A percentile compares a stretch with the other conserved stretches of the same genome.
Conservation (phyloP, 2,329 filamentous ascomycete species). For the Aspergillus aculeatinus region DNA sequence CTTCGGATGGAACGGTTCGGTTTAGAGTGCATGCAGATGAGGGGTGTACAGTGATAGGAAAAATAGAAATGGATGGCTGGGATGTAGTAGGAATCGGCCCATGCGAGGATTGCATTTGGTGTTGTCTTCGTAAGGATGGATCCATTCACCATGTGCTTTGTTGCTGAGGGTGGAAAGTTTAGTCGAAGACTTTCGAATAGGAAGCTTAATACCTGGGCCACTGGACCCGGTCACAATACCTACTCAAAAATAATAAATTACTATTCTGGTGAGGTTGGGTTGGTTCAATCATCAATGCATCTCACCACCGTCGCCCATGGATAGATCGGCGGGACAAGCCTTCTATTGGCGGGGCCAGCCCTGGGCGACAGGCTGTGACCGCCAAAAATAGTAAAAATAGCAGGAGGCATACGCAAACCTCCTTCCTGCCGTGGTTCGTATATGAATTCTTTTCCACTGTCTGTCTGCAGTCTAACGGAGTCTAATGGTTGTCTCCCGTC, state of each 20-base stretch:
- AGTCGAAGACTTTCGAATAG: neutral
- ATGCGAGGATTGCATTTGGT: neutral
- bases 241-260: neutral
- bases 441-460: neutral
- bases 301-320: neutral
- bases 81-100: neutral
- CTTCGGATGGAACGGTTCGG: neutral
- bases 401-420: conserved; percentile 17
- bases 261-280: neutral
- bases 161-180: neutral
- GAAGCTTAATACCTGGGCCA: neutral
- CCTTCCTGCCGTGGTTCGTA: conserved; percentile 1
- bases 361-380: neutral
- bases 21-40: neutral
- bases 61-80: neutral
- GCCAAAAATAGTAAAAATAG: conserved; percentile 16
- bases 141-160: neutral
- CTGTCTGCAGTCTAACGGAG: too few relatives aligned
- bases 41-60: neutral
- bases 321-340: conserved; percentile 3
- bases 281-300: neutral
- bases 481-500: too few relatives aligned
- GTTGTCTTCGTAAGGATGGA: neutral
- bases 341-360: conserved; percentile 4
- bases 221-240: neutral